These are phyloP conservation scores for Diaporthe batatas DNA, from an alignment of 2,329 filamentous ascomycete genomes.

Conservation along the genomic window DNA sequence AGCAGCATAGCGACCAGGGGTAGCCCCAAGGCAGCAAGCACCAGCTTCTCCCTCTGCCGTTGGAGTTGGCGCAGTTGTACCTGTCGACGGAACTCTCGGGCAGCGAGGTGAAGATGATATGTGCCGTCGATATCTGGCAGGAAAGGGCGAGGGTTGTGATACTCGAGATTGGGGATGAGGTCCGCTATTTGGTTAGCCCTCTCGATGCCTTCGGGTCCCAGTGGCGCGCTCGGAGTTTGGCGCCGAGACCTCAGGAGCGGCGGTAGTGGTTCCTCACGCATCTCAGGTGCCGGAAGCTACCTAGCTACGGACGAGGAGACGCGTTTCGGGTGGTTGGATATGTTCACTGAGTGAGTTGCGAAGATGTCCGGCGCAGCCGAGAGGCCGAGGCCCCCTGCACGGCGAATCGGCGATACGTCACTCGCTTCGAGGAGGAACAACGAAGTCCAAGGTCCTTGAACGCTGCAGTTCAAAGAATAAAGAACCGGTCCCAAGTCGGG, in stretches of 20 bases:
- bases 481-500: too few species aligned
- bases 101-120: conserved; percentile 19
- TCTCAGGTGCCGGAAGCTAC: background rate
- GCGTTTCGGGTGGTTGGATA: too few species aligned
- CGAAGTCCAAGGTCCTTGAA: background rate
- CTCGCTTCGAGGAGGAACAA: background rate
- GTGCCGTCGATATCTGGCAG: conserved; percentile 2
- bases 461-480: background rate
- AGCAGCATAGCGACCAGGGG: conserved; percentile 6
- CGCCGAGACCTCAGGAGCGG: conserved; percentile 7
- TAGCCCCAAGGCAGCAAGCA: conserved; percentile 18
- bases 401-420: background rate
- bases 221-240: background rate
- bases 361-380: background rate
- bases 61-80: background rate
- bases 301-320: background rate
- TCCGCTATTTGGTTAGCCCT: background rate
- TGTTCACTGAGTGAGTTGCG: background rate
- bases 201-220: background rate
- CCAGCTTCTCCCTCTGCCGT: conserved; percentile 20
- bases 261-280: conserved; percentile 27
- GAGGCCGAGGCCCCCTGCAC: background rate
- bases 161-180: background rate
- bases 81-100: conserved; percentile 15
- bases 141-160: background rate